Percentiles rank a stretch among this genome's conserved stretches.
Conservation (phyloP, 176 grass and related monocot species). For the Triticum monococcum region DNA sequence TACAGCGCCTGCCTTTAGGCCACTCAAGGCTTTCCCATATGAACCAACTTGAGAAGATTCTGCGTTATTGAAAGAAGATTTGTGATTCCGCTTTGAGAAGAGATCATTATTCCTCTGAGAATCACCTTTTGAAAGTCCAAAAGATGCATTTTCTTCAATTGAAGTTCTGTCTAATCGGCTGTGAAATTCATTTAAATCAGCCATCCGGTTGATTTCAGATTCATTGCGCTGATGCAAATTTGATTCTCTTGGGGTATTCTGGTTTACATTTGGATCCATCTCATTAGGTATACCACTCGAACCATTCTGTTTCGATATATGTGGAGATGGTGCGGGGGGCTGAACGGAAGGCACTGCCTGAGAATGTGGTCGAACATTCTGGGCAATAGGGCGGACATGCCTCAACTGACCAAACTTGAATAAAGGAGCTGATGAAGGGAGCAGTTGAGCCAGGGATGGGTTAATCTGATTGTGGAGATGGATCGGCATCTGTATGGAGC, state of each 20-base stretch:
- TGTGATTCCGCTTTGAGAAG: constrained; percentile 41
- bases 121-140: constrained; percentile 25
- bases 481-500: constrained; percentile 99
- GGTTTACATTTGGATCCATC: constrained; percentile 26
- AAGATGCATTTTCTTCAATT: constrained; percentile 23
- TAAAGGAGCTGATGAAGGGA: constrained; percentile 62
- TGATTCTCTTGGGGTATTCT: constrained; percentile 38
- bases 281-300: constrained; percentile 42
- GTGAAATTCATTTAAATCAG: constrained; percentile 42
- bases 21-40: constrained; percentile 45
- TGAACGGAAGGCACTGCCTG: constrained; percentile 39
- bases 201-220: constrained; percentile 37
- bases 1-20: constrained; percentile 32
- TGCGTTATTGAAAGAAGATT: constrained; percentile 39
- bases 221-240: constrained; percentile 38
- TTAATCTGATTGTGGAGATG: constrained; percentile 75
- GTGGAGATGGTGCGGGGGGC: constrained; percentile 34
- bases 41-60: constrained; percentile 51
- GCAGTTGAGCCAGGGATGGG: constrained; percentile 56
- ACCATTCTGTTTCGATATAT: constrained; percentile 59
- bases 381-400: constrained; percentile 57
- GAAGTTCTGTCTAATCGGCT: constrained; percentile 18
- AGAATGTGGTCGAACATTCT: constrained; percentile 46
- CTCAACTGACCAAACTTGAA: constrained; percentile 94
- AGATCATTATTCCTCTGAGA: constrained; percentile 35